phyloP scores from a whole-genome alignment of 2,329 filamentous ascomycete genomes.

The Cladophialophora chaetospira region DNA sequence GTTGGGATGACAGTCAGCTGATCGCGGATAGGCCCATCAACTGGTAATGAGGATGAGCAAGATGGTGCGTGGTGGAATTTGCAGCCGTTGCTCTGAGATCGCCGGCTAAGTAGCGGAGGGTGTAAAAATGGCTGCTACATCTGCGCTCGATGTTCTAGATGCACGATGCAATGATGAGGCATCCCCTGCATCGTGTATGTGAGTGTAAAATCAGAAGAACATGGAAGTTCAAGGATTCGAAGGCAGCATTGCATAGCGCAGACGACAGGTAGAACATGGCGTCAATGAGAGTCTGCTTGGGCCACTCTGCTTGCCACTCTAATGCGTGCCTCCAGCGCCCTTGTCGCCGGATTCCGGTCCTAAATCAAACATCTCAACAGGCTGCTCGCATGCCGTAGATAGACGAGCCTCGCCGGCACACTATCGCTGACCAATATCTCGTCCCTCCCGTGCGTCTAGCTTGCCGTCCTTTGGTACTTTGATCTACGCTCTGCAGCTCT shows the following conservation, averaged over 20 bases:
- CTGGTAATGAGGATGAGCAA: slow-evolving; percentile 26
- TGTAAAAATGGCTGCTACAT: neutral
- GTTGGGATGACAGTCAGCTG: slow-evolving; percentile 28
- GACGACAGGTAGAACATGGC: neutral
- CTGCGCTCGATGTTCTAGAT: neutral
- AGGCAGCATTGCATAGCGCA: neutral
- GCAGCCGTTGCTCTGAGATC: slow-evolving; percentile 14
- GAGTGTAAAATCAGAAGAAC: neutral
- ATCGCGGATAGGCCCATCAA: slow-evolving; percentile 22
- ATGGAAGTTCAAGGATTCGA: neutral
- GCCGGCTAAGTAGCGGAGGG: neutral
- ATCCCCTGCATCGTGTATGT: neutral
- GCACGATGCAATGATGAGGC: neutral
- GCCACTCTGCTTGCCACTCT: too few species aligned
- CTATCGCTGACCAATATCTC: too few species aligned
- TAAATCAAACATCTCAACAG: too few species aligned
- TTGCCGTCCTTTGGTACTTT: too few species aligned
- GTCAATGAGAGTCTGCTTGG: too few species aligned
- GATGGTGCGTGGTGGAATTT: slow-evolving; percentile 21
- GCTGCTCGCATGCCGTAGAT: too few species aligned
- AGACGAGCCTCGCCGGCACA: too few species aligned
- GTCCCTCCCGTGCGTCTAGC: too few species aligned
- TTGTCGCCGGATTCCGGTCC: too few species aligned
- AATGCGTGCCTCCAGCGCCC: too few species aligned
- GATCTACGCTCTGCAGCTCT: too few species aligned